Conservation (phyloP, 768 basidiomycete species). For the Leccinum subgranulosum region DNA sequence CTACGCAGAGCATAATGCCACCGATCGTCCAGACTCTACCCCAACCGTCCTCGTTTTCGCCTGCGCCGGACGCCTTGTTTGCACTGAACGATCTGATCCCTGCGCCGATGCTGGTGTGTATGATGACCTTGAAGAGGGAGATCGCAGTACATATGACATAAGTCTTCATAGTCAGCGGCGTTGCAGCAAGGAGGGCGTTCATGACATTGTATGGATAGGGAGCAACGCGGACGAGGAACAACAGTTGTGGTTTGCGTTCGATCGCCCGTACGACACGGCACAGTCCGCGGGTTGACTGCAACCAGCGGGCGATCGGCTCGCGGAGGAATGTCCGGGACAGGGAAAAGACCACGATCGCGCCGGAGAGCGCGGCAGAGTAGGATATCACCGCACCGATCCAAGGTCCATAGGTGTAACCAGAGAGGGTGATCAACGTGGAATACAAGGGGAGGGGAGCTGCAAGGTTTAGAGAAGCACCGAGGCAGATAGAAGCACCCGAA, state of each 20-base stretch:
- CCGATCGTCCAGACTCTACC: slow-evolving; percentile 59
- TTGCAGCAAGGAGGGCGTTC: slow-evolving; percentile 89
- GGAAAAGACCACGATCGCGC: slow-evolving; percentile 81
- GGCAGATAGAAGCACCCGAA: slow-evolving; percentile 5
- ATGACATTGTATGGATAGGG: slow-evolving; percentile 93
- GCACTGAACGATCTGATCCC: slow-evolving; percentile 74
- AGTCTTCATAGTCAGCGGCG: slow-evolving; percentile 73
- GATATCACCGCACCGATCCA: slow-evolving; percentile 84
- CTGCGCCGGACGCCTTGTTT: slow-evolving; percentile 42
- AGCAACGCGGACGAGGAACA: slow-evolving; percentile 90
- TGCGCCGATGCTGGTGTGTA: slow-evolving; percentile 86
- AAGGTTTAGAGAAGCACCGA: slow-evolving; percentile 7
- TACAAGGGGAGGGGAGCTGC: slow-evolving; percentile 88
- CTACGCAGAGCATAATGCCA: slow-evolving; percentile 69
- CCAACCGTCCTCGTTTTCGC: slow-evolving; percentile 43
- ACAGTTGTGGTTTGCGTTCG: slow-evolving; percentile 80
- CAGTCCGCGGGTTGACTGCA: slow-evolving; percentile 66
- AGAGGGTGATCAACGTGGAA: slow-evolving; percentile 88
- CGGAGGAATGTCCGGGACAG: slow-evolving; percentile 74
- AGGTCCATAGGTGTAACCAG: slow-evolving; percentile 87
- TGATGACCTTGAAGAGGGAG: slow-evolving; percentile 84
- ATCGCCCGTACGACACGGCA: slow-evolving; percentile 83
- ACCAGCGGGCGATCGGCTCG: slow-evolving; percentile 67
- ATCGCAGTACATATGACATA: slow-evolving; percentile 80
- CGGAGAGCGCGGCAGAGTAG: slow-evolving; percentile 80